These are phyloP conservation scores for Carex scoparia DNA, from an alignment of 176 grass and related monocot species.

Conservation along the genomic window DNA sequence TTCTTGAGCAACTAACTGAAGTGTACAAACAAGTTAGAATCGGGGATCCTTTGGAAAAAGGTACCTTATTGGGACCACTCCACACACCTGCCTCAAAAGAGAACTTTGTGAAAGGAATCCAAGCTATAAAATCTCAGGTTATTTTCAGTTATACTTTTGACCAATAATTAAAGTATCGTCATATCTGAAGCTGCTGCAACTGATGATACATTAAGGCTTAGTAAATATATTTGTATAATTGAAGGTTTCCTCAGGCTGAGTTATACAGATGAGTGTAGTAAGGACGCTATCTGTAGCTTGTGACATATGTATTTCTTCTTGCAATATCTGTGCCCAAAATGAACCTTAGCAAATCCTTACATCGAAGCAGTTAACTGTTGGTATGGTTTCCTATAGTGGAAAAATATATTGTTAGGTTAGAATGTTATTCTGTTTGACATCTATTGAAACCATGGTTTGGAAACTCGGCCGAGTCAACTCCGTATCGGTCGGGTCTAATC, in stretches of 20 bases:
- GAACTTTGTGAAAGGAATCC: slow-evolving; percentile 72
- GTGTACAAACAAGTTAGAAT: slow-evolving; percentile 97
- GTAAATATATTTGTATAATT: not conserved
- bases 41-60: slow-evolving; percentile 87
- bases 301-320: not conserved
- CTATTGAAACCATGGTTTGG: not conserved
- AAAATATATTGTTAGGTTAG: not conserved
- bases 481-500: too few species aligned
- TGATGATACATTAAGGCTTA: not conserved
- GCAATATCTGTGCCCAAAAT: not conserved
- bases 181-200: not conserved
- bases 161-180: not conserved
- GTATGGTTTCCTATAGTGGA: not conserved
- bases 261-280: not conserved
- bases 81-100: slow-evolving; percentile 86
- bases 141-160: slow-evolving; percentile 15
- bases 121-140: slow-evolving; percentile 83
- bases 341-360: not conserved
- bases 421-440: not conserved
- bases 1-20: slow-evolving; percentile 88
- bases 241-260: not conserved
- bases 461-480: too few species aligned
- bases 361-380: not conserved
- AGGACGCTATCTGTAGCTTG: not conserved
- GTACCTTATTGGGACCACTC: slow-evolving; percentile 81